Percentiles rank a stretch among this genome's conserved stretches.
phyloP scores from a whole-genome alignment of 2,329 filamentous ascomycete genomes.

The Herpotrichia juniperi region DNA sequence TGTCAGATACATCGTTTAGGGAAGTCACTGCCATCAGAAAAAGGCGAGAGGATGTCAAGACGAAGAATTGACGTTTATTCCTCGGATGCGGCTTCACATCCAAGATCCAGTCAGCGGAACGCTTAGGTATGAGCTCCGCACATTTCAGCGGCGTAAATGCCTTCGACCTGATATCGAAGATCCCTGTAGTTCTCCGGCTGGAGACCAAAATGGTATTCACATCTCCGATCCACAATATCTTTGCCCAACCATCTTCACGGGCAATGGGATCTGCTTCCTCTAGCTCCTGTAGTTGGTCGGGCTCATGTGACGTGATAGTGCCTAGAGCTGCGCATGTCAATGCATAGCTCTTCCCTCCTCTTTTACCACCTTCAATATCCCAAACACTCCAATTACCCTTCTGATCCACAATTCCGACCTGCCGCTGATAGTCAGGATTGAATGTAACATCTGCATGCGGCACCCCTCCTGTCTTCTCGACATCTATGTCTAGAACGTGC shows the following conservation, averaged over 20 bases:
- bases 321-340: constrained; percentile 41
- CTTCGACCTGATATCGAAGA: constrained; percentile 42
- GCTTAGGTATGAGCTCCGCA: constrained; percentile 29
- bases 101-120: constrained; percentile 58
- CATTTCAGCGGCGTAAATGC: constrained; percentile 25
- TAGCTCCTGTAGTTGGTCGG: constrained; percentile 27
- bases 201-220: constrained; percentile 59
- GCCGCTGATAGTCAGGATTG: constrained; percentile 65
- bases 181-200: constrained; percentile 49
- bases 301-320: constrained; percentile 3
- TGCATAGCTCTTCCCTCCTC: constrained; percentile 34
- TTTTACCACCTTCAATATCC: constrained; percentile 54
- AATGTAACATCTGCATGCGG: constrained; percentile 69
- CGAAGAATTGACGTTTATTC: constrained; percentile 58
- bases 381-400: constrained; percentile 72
- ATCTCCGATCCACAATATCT: constrained; percentile 56
- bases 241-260: constrained; percentile 56
- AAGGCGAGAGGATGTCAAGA: constrained; percentile 63
- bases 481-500: constrained; percentile 60
- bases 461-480: constrained; percentile 59
- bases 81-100: constrained; percentile 59
- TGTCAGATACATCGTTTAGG: constrained; percentile 27
- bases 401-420: constrained; percentile 70
- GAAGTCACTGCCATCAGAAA: constrained; percentile 55
- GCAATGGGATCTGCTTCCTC: constrained; percentile 39